These are phyloP conservation scores for Pseudoturritis turrita DNA, from an alignment of 345 rosid genomes.

Conservation along the genomic window DNA sequence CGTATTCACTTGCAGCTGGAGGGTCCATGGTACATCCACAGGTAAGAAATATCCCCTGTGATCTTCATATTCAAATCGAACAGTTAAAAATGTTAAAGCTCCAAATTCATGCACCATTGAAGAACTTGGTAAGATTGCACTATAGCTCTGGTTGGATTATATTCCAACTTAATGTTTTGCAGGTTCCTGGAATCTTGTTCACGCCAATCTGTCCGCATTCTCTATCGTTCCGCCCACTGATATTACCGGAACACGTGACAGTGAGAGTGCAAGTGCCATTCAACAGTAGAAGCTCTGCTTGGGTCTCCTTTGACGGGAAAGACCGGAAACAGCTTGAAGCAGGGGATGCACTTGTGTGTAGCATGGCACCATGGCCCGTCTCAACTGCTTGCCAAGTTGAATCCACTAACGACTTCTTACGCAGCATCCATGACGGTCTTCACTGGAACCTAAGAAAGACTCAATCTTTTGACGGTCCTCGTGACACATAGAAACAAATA, in stretches of 20 bases:
- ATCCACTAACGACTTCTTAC: constrained; percentile 82
- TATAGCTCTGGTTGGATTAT: background rate
- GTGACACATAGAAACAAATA: constrained; percentile 24
- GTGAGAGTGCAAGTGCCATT: constrained; percentile 81
- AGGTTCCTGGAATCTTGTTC: constrained; percentile 97
- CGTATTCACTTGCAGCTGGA: constrained; percentile 97
- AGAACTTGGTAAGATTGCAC: background rate
- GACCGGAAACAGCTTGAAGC: constrained; percentile 72
- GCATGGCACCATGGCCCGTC: constrained; percentile 99
- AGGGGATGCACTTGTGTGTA: constrained; percentile 92
- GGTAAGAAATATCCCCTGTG: constrained; percentile 37
- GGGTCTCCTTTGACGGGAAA: constrained; percentile 98
- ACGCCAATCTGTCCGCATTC: constrained; percentile 99
- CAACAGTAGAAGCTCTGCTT: constrained; percentile 87
- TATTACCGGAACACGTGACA: constrained; percentile 92
- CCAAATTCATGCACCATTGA: background rate
- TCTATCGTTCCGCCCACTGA: constrained; percentile 91
- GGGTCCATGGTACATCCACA: constrained; percentile 99
- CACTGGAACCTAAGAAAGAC: constrained; percentile 93
- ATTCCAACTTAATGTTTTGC: constrained; percentile 17
- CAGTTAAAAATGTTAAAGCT: background rate
- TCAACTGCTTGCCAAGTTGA: constrained; percentile 88
- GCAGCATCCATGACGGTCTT: constrained; percentile 92
- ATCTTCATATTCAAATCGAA: background rate
- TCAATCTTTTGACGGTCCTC: constrained; percentile 83